Evolutionary conservation across 805 yeast species (phyloP).

Genomic region (Metschnikowia chrysomelidarum): DNA sequence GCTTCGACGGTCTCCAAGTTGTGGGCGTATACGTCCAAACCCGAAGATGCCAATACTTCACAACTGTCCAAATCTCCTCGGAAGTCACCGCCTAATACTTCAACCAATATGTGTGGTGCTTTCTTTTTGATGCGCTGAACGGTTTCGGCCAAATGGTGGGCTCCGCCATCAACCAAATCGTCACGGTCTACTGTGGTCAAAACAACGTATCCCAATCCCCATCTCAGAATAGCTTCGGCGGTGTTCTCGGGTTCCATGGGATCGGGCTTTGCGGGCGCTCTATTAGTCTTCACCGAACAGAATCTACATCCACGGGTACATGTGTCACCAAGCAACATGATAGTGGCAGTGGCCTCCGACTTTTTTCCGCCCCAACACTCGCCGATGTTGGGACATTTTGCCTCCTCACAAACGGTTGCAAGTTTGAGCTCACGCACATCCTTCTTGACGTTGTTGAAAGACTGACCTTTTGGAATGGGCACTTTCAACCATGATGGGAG

Average conservation of each 20-base stretch:
- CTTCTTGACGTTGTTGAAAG: conserved; percentile 72
- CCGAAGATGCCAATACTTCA: conserved; percentile 74
- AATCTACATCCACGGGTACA: conserved; percentile 99
- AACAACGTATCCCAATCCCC: conserved; percentile 98
- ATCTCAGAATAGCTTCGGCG: conserved; percentile 92
- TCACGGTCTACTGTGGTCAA: conserved; percentile 97
- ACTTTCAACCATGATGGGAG: conserved; percentile 94
- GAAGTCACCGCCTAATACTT: conserved; percentile 93
- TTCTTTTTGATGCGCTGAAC: conserved; percentile 80
- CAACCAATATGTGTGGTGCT: conserved; percentile 89
- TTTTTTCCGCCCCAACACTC: conserved; percentile 99
- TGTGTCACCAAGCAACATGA: conserved; percentile 97
- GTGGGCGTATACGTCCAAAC: conserved; percentile 95
- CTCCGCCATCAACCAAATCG: conserved; percentile 90
- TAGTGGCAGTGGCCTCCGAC: conserved; percentile 93
- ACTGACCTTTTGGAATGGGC: conserved; percentile 93
- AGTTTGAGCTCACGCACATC: conserved; percentile 87
- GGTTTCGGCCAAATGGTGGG: conserved; percentile 85
- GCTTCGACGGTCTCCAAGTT: conserved; percentile 95
- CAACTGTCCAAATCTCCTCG: conserved; percentile 86
- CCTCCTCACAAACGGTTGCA: conserved; percentile 97
- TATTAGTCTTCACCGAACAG: conserved; percentile 92
- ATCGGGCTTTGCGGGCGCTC: conserved; percentile 85
- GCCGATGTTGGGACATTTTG: conserved; percentile 98
- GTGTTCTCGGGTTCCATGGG: conserved; percentile 97